Percentiles rank a stretch among this genome's conserved stretches.
These are phyloP conservation scores for Sarcodon aspratus DNA, from an alignment of 768 basidiomycete genomes.

Conservation along the genomic window DNA sequence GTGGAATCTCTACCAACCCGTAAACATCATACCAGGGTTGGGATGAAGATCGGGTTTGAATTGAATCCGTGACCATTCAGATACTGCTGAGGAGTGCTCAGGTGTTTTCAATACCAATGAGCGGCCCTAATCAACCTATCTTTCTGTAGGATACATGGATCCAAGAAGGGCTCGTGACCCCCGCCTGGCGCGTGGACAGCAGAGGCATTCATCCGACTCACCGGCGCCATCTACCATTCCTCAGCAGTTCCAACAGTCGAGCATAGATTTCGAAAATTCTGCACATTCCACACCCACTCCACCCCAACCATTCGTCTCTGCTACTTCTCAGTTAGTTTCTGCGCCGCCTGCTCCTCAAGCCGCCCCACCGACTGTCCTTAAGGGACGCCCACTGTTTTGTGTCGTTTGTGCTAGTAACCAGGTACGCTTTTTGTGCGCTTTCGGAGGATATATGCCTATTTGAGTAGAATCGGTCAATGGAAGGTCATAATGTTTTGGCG, in stretches of 20 bases:
- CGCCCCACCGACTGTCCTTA: conserved; percentile 25
- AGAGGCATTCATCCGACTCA: conserved; percentile 1
- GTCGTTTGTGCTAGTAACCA: conserved; percentile 99
- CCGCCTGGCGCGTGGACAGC: conserved; percentile 47
- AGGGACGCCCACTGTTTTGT: conserved; percentile 78
- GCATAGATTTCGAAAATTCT: background rate
- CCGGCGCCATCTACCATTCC: conserved; percentile 6
- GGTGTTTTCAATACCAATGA: conserved; percentile 5
- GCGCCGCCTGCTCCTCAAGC: conserved; percentile 4
- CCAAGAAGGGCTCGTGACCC: conserved; percentile 75
- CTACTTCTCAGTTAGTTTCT: conserved; percentile 12
- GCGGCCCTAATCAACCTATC: conserved; percentile 6
- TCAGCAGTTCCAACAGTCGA: conserved; percentile 1
- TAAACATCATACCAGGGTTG: conserved; percentile 35
- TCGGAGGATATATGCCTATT: conserved; percentile 4
- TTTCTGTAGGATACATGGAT: conserved; percentile 41
- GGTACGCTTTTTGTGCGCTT: conserved; percentile 30
- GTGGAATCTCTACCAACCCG: conserved; percentile 82
- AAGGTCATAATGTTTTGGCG: conserved; percentile 87
- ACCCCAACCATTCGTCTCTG: conserved; percentile 11
- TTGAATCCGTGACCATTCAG: conserved; percentile 71
- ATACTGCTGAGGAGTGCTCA: conserved; percentile 74
- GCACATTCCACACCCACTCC: conserved; percentile 14
- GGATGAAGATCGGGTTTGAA: conserved; percentile 13
- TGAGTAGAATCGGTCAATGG: conserved; percentile 91